Base-by-base conservation (phyloP, 192 early-diverging fungal genomes). In the Coemansia sp. region DNA sequence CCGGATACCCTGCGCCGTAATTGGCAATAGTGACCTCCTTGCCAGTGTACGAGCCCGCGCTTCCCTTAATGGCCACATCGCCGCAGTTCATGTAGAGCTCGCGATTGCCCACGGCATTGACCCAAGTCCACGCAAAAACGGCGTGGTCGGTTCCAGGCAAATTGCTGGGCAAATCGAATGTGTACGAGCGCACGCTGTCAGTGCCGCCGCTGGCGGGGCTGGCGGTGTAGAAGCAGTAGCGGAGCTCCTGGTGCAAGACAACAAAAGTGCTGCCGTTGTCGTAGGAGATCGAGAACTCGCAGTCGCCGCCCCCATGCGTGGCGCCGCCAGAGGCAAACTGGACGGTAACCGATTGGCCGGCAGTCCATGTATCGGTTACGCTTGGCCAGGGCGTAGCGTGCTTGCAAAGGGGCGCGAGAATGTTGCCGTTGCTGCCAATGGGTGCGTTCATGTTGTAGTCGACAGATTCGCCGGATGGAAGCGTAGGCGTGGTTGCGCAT, bases 61-160 rank as follows among this genome's bases (percentile, higher is more conserved):
- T 68, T 68, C 56, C 51, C 1, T 69, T 67, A 26, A 83, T 82
- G 0, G 64, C 53, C 53, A 90, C 81, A 53, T 84, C 86, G 33
- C 87, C 84, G 66, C 88, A 88, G 56, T 87, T 89, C 62, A 81
- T 87, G 68, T 91, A 91, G 49, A 83, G 89, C 74, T 92, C 90
- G 39, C 85, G 81, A 61, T 89, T 89, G 1, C 86, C 88, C 9
- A 84, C 57, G 2, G 89, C 88, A 62, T 89, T 89, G 39, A 89
- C 87, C 90, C 90, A 90, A 2, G 84, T 72, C 89, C 90, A 92
- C 2, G 78, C 79, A 36, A 88, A 78, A 0, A 81, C 53, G 1
- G 73, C 83, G 5, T 61, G 38, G 53, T 57, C 61, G 1, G 82
- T 34, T 12, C 72, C 59, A 2, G 86, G 85, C 4, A 83, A 60